Percentiles rank a stretch among this genome's conserved stretches.
Evolutionary conservation across 164 flowering plant genomes (phyloP).

Genomic region (Taxillus chinensis): DNA sequence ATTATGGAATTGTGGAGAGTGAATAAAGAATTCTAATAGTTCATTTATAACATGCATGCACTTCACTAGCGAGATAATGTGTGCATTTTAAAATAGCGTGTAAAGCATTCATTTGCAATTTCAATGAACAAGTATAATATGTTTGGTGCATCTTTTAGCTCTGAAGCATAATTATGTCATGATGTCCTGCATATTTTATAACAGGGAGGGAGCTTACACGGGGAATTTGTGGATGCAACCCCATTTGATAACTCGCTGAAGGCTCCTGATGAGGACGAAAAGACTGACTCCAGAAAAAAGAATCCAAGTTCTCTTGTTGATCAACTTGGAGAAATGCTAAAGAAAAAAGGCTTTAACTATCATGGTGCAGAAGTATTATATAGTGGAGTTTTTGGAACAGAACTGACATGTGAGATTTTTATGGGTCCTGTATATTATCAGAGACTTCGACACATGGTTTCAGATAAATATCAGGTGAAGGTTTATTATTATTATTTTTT

Average conservation of each 20-base stretch:
- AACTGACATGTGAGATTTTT: slow-evolving; percentile 80
- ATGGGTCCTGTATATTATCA: slow-evolving; percentile 98
- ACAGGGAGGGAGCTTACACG: slow-evolving; percentile 79
- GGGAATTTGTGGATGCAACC: slow-evolving; percentile 84
- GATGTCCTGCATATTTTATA: slow-evolving; percentile 4
- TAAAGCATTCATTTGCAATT: no score
- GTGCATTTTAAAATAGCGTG: no score
- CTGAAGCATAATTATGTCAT: not conserved
- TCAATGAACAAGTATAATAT: no score
- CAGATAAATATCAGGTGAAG: slow-evolving; percentile 84
- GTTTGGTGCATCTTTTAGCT: not conserved
- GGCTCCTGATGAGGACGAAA: slow-evolving; percentile 20
- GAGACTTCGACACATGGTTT: slow-evolving; percentile 94
- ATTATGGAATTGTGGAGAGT: no score
- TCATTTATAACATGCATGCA: no score
- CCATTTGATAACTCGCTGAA: slow-evolving; percentile 58
- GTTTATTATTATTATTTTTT: not conserved
- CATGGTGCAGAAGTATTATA: slow-evolving; percentile 77
- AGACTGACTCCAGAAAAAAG: slow-evolving; percentile 13
- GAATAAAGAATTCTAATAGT: no score
- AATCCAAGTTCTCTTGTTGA: slow-evolving; percentile 55
- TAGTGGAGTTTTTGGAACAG: slow-evolving; percentile 87
- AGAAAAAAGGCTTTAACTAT: slow-evolving; percentile 61
- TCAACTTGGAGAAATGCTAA: slow-evolving; percentile 64
- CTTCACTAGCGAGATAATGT: no score